Percentiles rank a stretch among this genome's conserved stretches.
These are phyloP conservation scores for Didymella sp. DNA, from an alignment of 2,329 filamentous ascomycete genomes.

Conservation along the genomic window DNA sequence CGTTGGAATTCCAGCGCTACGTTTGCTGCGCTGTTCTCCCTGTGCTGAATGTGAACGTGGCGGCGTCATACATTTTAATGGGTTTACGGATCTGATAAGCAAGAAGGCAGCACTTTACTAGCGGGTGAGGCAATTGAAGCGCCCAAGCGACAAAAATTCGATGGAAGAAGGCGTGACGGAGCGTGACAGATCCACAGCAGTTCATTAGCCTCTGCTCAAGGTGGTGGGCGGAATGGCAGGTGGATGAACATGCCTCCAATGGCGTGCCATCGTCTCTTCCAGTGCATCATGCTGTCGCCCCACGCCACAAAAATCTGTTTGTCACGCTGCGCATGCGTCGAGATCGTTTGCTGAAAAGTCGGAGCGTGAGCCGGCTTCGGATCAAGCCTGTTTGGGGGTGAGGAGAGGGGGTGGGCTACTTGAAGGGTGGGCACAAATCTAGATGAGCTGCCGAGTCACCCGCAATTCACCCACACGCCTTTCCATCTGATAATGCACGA, in stretches of 20 bases:
- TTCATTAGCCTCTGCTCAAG: conserved; percentile 20
- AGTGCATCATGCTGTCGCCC: conserved; percentile 11
- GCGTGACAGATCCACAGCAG: conserved; percentile 24
- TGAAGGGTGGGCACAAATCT: not conserved
- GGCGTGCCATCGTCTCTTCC: conserved; percentile 11
- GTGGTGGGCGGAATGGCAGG: conserved; percentile 23
- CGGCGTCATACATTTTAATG: conserved; percentile 33
- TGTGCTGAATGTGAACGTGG: conserved; percentile 17
- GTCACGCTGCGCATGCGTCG: conserved; percentile 12
- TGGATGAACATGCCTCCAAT: conserved; percentile 21
- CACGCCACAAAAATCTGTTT: conserved; percentile 11
- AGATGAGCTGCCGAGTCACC: conserved; percentile 11
- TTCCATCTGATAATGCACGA: conserved; percentile 19
- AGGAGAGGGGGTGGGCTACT: not conserved
- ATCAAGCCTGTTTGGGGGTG: conserved; percentile 6
- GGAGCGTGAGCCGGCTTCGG: conserved; percentile 11
- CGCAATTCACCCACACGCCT: conserved; percentile 3
- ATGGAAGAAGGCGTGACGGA: conserved; percentile 13
- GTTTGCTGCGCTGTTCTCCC: conserved; percentile 15
- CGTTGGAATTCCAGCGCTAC: conserved; percentile 6
- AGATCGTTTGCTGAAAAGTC: not conserved
- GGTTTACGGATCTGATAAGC: conserved; percentile 18
- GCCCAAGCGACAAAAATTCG: conserved; percentile 7
- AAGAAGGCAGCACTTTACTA: conserved; percentile 11
- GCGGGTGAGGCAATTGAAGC: conserved; percentile 6